Percentiles rank a stretch among this genome's conserved stretches.
Conservation (phyloP, 75 land plant species). For the Pseudotsuga menziesii region DNA sequence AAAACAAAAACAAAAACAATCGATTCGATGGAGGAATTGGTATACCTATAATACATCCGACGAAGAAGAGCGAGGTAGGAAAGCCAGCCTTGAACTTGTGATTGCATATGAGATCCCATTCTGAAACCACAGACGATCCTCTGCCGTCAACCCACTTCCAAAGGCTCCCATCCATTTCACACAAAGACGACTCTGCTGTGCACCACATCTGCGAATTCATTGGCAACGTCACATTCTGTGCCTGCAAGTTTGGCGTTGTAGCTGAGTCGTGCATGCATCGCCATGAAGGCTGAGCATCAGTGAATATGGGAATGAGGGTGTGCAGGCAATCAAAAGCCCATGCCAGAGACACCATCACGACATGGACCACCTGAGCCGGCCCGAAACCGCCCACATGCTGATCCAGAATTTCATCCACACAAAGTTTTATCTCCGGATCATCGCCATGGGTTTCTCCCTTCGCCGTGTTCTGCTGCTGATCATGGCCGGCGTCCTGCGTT, state of each 20-base stretch:
- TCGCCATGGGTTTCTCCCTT: too few relatives aligned
- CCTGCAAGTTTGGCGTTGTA: neutral
- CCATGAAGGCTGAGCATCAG: constrained; percentile 11
- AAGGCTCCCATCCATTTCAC: neutral
- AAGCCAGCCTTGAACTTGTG: constrained; percentile 37
- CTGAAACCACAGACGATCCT: constrained; percentile 55
- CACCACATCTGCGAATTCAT: neutral
- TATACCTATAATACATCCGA: constrained; percentile 11
- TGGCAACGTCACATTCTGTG: neutral
- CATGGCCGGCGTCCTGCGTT: too few relatives aligned
- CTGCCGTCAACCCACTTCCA: constrained; percentile 18
- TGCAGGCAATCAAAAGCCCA: constrained; percentile 40
- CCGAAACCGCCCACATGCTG: constrained; percentile 35
- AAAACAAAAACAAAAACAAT: too few relatives aligned
- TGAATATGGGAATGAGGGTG: constrained; percentile 45
- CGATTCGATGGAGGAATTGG: too few relatives aligned
- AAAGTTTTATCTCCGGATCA: too few relatives aligned
- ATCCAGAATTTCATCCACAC: constrained; percentile 27
- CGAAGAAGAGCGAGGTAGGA: constrained; percentile 36
- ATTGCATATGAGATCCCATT: constrained; percentile 58
- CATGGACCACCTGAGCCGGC: constrained; percentile 32
- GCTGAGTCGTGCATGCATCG: neutral
- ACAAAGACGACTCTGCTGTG: constrained; percentile 4
- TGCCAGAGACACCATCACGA: constrained; percentile 31
- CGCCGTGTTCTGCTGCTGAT: too few relatives aligned